Percentiles rank a stretch among this genome's conserved stretches.
phyloP scores from a whole-genome alignment of 2,329 filamentous ascomycete genomes.

The Fusarium robinianum region DNA sequence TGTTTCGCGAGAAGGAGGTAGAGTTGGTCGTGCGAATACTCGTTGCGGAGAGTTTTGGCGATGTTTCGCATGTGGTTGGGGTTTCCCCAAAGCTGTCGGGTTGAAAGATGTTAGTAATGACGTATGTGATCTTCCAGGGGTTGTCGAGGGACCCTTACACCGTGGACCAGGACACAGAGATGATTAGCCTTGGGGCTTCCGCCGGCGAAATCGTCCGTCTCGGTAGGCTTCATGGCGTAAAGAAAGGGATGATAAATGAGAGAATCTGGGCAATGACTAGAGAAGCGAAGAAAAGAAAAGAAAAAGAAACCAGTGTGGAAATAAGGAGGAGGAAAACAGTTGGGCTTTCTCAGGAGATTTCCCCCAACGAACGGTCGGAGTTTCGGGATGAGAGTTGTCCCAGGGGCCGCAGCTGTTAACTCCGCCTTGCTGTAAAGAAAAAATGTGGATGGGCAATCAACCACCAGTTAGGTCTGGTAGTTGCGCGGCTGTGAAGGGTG shows the following conservation, averaged over 20 bases:
- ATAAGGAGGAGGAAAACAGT: slow-evolving; percentile 17
- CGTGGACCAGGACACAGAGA: slow-evolving; percentile 77
- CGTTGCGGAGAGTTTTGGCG: slow-evolving; percentile 65
- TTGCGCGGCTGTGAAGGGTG: too few species aligned
- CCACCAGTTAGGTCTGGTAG: too few species aligned
- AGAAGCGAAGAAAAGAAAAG: neutral
- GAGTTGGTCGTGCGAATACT: slow-evolving; percentile 64
- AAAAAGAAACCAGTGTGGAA: slow-evolving; percentile 6
- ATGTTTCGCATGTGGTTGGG: slow-evolving; percentile 73
- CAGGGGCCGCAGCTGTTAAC: slow-evolving; percentile 13
- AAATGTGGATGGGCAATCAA: too few species aligned
- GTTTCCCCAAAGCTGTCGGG: slow-evolving; percentile 72
- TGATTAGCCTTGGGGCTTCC: slow-evolving; percentile 64
- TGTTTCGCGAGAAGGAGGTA: slow-evolving; percentile 73
- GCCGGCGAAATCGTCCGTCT: slow-evolving; percentile 48
- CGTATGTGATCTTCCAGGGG: slow-evolving; percentile 22
- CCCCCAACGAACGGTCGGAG: slow-evolving; percentile 26
- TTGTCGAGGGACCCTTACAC: slow-evolving; percentile 55
- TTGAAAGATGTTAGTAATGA: slow-evolving; percentile 29
- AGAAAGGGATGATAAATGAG: slow-evolving; percentile 22
- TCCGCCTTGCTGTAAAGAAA: too few species aligned
- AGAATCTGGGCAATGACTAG: neutral
- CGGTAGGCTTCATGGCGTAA: slow-evolving; percentile 23
- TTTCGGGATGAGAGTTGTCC: slow-evolving; percentile 23
- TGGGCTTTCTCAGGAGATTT: slow-evolving; percentile 29